Conservation (phyloP, 2,329 filamentous ascomycete species). For the Penicillium glabrum region DNA sequence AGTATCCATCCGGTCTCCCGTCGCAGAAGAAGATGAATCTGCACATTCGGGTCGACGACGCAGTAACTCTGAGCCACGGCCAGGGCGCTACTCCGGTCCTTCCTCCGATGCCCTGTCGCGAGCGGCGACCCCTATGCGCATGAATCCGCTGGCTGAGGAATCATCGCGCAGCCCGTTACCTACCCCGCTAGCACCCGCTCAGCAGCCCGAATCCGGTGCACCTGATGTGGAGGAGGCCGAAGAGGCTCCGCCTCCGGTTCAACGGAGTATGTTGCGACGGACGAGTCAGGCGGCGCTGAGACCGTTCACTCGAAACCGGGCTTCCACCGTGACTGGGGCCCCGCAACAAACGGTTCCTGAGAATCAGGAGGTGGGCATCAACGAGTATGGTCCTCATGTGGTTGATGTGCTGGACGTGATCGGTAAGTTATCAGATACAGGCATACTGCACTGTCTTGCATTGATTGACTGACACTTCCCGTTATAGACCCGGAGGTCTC, state of each 20-base stretch:
- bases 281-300: constrained; percentile 33
- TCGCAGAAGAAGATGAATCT: constrained; percentile 28
- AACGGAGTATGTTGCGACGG: constrained; percentile 29
- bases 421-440: constrained; percentile 48
- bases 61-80: constrained; percentile 43
- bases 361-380: constrained; percentile 2
- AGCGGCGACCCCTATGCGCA: constrained; percentile 29
- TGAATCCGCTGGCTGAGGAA: constrained; percentile 36
- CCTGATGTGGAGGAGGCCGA: constrained; percentile 13
- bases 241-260: constrained; percentile 12
- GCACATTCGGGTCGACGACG: constrained; percentile 35
- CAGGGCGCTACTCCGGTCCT: constrained; percentile 32
- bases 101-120: constrained; percentile 19
- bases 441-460: not conserved
- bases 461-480: constrained; percentile 20
- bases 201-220: constrained; percentile 1
- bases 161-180: constrained; percentile 17
- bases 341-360: constrained; percentile 1
- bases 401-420: constrained; percentile 69
- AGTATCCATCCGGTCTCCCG: constrained; percentile 13
- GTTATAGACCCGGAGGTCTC: constrained; percentile 74
- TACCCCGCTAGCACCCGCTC: constrained; percentile 3
- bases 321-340: constrained; percentile 28
- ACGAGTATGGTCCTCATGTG: constrained; percentile 61
- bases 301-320: constrained; percentile 34